Evolutionary conservation across 331 rosid species (phyloP).

Genomic region (Quercus tomentella): DNA sequence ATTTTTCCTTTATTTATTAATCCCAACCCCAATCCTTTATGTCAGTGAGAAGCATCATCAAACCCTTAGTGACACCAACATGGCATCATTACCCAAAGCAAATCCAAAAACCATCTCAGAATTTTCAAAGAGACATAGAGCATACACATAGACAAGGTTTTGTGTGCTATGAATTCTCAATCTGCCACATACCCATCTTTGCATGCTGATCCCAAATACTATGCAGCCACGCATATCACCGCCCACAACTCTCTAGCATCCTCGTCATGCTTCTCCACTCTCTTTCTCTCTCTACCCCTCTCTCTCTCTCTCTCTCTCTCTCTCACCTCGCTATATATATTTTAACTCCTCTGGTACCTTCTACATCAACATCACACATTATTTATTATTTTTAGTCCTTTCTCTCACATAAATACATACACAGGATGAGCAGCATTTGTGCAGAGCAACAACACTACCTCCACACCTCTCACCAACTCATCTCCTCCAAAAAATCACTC

Average conservation of each 20-base stretch:
- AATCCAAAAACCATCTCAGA: not conserved
- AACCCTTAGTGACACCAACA: not conserved
- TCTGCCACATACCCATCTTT: constrained; percentile 78
- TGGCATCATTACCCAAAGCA: not conserved
- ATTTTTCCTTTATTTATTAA: too few species aligned
- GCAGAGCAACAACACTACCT: constrained; percentile 50
- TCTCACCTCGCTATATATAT: constrained; percentile 22
- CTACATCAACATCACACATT: constrained; percentile 8
- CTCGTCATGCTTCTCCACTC: constrained; percentile 19
- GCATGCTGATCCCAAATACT: constrained; percentile 78
- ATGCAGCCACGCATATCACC: constrained; percentile 53
- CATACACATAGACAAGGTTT: constrained; percentile 28
- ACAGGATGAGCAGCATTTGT: constrained; percentile 40
- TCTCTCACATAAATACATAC: not conserved
- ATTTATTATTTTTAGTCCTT: not conserved
- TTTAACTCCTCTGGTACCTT: constrained; percentile 24
- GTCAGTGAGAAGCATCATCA: too few species aligned
- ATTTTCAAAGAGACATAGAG: not conserved
- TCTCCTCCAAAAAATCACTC: constrained; percentile 34
- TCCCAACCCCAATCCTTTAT: too few species aligned
- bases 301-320: not conserved
- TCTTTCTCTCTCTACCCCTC: constrained; percentile 7
- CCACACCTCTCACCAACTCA: constrained; percentile 37
- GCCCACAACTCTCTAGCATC: constrained; percentile 42
- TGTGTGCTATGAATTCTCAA: constrained; percentile 20